Conservation (phyloP, 176 grass and related monocot genomes). For the Tillandsia leiboldiana region DNA sequence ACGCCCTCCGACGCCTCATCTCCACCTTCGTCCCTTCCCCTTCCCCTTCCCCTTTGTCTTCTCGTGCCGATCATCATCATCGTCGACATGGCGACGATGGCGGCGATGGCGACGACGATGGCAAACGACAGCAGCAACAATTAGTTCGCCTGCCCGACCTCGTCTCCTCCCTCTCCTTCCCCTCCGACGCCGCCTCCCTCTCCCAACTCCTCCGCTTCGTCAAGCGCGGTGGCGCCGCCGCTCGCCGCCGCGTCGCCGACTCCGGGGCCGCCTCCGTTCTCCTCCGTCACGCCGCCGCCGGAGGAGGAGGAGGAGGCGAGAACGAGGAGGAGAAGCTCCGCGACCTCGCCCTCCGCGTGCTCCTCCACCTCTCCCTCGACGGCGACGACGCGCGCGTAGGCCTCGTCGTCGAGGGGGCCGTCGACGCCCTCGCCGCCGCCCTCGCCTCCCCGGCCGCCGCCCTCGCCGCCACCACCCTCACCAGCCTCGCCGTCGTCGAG, state of each 20-base stretch:
- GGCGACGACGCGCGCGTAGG: slow-evolving; percentile 78
- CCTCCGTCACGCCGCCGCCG: slow-evolving; percentile 40
- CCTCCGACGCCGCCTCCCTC: slow-evolving; percentile 8
- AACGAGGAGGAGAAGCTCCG: slow-evolving; percentile 7
- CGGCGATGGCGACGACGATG: no score
- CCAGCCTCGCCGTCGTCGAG: slow-evolving; percentile 81
- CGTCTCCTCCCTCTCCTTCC: slow-evolving; percentile 18
- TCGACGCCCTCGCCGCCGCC: slow-evolving; percentile 47
- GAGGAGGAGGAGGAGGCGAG: slow-evolving; percentile 7
- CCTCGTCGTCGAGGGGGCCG: slow-evolving; percentile 68
- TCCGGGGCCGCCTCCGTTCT: slow-evolving; percentile 47
- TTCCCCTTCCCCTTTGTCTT: neutral
- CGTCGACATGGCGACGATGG: no score
- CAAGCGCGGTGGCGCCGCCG: slow-evolving; percentile 44
- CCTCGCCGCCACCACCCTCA: slow-evolving; percentile 56
- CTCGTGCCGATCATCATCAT: no score
- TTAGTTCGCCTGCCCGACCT: neutral
- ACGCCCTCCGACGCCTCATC: slow-evolving; percentile 46
- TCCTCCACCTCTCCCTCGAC: slow-evolving; percentile 67
- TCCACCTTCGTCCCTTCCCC: neutral
- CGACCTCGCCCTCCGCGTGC: slow-evolving; percentile 33
- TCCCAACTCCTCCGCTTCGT: slow-evolving; percentile 13
- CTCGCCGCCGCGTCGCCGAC: slow-evolving; percentile 48
- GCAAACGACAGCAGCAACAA: no score
- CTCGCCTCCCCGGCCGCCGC: slow-evolving; percentile 25